These are phyloP conservation scores for Talaromyces sp. DNA, from an alignment of 2,329 filamentous ascomycete genomes.

Conservation along the genomic window DNA sequence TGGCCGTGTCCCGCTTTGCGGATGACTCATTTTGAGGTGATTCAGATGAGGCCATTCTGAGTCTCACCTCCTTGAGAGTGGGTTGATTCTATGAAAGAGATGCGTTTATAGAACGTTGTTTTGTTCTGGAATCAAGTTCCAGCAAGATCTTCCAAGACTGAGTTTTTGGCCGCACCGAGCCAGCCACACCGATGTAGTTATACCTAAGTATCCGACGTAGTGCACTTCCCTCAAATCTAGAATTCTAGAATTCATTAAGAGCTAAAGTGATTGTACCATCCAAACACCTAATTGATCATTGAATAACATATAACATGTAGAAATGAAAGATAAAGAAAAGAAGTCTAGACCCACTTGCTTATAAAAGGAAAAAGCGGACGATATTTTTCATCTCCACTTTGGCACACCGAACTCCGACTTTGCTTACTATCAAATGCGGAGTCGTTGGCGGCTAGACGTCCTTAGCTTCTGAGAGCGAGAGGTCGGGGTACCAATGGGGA, in stretches of 20 bases:
- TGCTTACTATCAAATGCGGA: background rate
- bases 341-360: constrained; percentile 6
- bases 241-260: background rate
- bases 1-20: background rate
- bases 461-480: background rate
- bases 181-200: background rate
- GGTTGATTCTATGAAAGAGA: background rate
- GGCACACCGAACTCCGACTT: background rate
- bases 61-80: background rate
- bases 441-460: background rate
- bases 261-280: background rate
- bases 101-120: background rate
- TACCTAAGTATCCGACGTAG: background rate
- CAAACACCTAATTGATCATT: no score
- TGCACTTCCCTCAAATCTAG: background rate
- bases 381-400: background rate
- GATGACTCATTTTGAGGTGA: constrained; percentile 2
- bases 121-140: background rate
- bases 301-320: background rate
- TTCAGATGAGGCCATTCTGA: background rate
- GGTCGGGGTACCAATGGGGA: background rate
- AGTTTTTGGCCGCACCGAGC: background rate
- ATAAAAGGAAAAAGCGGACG: background rate
- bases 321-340: no score
- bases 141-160: background rate